Evolutionary conservation across 108 stramenopile genomes (phyloP).

Genomic region (Heterococcus sp.): DNA sequence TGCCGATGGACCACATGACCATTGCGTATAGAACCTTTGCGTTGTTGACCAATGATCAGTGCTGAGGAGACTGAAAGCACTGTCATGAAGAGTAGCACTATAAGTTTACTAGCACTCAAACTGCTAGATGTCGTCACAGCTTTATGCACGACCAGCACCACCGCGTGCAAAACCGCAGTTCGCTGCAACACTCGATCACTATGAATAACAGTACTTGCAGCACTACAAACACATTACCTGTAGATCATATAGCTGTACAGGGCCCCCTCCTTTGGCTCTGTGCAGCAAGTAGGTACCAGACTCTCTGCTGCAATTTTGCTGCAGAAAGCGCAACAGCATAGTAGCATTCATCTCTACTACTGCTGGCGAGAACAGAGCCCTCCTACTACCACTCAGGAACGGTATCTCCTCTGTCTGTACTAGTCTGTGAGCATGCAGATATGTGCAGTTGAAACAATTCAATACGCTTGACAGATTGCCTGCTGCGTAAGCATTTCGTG

Average conservation of each 20-base stretch:
- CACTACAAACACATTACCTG: background rate
- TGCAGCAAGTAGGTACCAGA: conserved; percentile 44
- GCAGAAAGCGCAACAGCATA: conserved; percentile 42
- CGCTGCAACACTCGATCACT: background rate
- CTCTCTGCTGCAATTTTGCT: conserved; percentile 47
- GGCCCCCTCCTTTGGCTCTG: conserved; percentile 22
- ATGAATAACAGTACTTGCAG: background rate
- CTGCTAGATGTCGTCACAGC: background rate
- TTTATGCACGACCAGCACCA: conserved; percentile 37
- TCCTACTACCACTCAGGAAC: background rate
- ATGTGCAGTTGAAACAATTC: too few relatives aligned
- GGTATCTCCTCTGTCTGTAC: conserved; percentile 41
- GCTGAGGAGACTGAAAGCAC: background rate
- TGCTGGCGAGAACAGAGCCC: conserved; percentile 22
- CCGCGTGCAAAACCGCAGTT: conserved; percentile 24
- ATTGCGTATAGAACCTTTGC: too few relatives aligned
- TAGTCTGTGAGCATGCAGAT: too few relatives aligned
- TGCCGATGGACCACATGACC: too few relatives aligned
- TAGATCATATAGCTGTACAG: conserved; percentile 8
- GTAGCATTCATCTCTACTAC: conserved; percentile 49
- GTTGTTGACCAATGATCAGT: too few relatives aligned
- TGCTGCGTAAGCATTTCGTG: too few relatives aligned
- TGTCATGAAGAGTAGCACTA: background rate
- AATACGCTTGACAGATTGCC: too few relatives aligned
- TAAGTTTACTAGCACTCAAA: background rate